phyloP scores from a whole-genome alignment of 1,284 basidiomycete genomes.

The Malassezia sp. region DNA sequence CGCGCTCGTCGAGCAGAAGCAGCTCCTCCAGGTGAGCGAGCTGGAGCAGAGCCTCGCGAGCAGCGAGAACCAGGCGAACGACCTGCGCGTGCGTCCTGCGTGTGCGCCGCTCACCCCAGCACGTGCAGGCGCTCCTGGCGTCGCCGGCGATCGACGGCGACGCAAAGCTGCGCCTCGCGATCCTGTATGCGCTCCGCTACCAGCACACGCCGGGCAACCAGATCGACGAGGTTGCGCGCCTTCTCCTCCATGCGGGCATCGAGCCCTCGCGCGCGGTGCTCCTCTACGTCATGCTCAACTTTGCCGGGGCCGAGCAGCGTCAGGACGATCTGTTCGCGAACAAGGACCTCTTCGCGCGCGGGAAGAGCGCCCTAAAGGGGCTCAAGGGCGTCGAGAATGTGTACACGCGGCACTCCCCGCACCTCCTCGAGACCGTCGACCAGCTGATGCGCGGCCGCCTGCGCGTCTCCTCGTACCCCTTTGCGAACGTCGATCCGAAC shows the following conservation, averaged over 20 bases:
- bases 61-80: slow-evolving; percentile 66
- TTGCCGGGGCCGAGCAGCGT: slow-evolving; percentile 86
- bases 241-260: slow-evolving; percentile 70
- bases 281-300: slow-evolving; percentile 83
- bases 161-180: slow-evolving; percentile 84
- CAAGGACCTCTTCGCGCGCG: slow-evolving; percentile 85
- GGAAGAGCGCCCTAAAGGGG: slow-evolving; percentile 86
- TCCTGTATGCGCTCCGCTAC: slow-evolving; percentile 85
- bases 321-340: slow-evolving; percentile 97
- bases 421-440: slow-evolving; percentile 83
- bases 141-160: slow-evolving; percentile 61
- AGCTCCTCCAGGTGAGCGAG: slow-evolving; percentile 68
- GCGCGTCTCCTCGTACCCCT: slow-evolving; percentile 80
- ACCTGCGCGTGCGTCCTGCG: slow-evolving; percentile 60
- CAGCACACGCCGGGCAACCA: slow-evolving; percentile 79
- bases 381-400: slow-evolving; percentile 98
- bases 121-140: slow-evolving; percentile 24
- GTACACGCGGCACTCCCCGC: slow-evolving; percentile 93
- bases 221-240: slow-evolving; percentile 69
- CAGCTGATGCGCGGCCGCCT: slow-evolving; percentile 74
- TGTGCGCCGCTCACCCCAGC: slow-evolving; percentile 3
- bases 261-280: slow-evolving; percentile 54
- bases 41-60: slow-evolving; percentile 92
- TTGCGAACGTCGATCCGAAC: slow-evolving; percentile 12
- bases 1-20: slow-evolving; percentile 71